These are phyloP conservation scores for Arthrobotrys pseudoclavata DNA, from an alignment of 2,329 filamentous ascomycete species.

Conservation along the genomic window DNA sequence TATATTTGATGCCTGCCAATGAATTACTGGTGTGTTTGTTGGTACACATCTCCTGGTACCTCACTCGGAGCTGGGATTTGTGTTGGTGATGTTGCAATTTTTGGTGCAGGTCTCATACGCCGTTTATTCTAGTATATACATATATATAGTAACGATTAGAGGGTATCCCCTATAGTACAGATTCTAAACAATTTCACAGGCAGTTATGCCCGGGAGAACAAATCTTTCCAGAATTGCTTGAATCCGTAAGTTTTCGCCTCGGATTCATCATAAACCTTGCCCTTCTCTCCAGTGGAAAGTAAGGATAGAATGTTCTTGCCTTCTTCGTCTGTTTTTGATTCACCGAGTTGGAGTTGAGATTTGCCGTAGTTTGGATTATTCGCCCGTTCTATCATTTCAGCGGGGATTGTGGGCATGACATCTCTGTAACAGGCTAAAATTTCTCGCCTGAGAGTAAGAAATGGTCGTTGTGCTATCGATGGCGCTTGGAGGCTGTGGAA, in stretches of 20 bases:
- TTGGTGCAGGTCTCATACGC: not conserved
- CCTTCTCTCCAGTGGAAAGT: conserved; percentile 71
- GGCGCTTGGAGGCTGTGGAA: conserved; percentile 79
- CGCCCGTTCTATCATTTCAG: conserved; percentile 74
- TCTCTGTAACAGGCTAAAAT: conserved; percentile 85
- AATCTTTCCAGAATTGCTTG: conserved; percentile 87
- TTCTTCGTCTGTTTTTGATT: conserved; percentile 56
- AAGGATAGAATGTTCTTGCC: conserved; percentile 74
- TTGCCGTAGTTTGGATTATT: conserved; percentile 58
- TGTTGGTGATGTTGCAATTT: conserved; percentile 30
- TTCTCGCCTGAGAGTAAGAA: conserved; percentile 86
- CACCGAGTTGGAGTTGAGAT: conserved; percentile 42
- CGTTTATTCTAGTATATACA: not conserved
- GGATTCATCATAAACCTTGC: conserved; percentile 79
- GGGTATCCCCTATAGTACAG: no score
- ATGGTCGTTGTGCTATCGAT: conserved; percentile 90
- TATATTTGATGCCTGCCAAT: not conserved
- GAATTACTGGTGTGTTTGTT: not conserved
- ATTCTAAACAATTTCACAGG: not conserved
- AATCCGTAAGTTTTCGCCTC: conserved; percentile 82
- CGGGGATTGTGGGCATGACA: conserved; percentile 81
- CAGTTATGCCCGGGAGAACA: conserved; percentile 69
- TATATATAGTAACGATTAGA: not conserved
- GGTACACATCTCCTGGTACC: not conserved
- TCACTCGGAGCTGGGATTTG: not conserved